These are phyloP conservation scores for Taxillus chinensis DNA, from an alignment of 164 flowering plant genomes.

Conservation along the genomic window DNA sequence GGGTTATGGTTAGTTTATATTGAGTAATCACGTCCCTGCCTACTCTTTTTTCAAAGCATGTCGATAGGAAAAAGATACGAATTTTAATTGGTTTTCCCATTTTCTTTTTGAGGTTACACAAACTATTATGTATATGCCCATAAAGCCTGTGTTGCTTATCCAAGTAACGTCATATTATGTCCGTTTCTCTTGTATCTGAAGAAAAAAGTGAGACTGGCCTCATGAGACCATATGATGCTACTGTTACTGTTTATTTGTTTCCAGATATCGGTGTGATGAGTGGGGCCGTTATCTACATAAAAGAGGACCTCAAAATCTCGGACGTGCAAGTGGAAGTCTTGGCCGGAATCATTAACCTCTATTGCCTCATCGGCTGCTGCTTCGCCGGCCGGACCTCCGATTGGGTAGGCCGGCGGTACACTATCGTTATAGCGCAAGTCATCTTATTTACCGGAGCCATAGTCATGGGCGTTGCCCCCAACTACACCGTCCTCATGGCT, in stretches of 20 bases:
- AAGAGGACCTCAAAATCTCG: conserved; percentile 9
- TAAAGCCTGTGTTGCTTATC: not conserved
- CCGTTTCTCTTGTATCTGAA: not conserved
- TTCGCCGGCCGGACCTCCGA: conserved; percentile 12
- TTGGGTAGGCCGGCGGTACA: conserved; percentile 11
- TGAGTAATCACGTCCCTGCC: too few species aligned
- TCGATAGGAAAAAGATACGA: too few species aligned
- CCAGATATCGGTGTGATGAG: conserved; percentile 14
- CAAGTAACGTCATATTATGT: not conserved
- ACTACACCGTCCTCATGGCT: conserved; percentile 6
- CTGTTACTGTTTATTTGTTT: not conserved
- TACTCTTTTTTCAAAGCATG: too few species aligned
- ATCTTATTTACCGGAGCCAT: conserved; percentile 9
- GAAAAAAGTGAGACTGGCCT: not conserved
- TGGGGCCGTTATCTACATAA: conserved; percentile 10
- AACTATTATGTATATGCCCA: not conserved
- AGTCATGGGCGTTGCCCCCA: conserved; percentile 9
- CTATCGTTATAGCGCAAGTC: conserved; percentile 7
- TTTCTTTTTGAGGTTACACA: not conserved
- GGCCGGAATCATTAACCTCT: conserved; percentile 6
- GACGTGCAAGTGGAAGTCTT: conserved; percentile 10
- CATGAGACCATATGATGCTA: too few species aligned
- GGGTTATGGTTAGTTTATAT: not conserved
- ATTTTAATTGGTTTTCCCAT: not conserved
- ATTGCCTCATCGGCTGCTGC: conserved; percentile 4